Conservation (phyloP, 140 eudicot species). For the Stevia rebaudiana region DNA sequence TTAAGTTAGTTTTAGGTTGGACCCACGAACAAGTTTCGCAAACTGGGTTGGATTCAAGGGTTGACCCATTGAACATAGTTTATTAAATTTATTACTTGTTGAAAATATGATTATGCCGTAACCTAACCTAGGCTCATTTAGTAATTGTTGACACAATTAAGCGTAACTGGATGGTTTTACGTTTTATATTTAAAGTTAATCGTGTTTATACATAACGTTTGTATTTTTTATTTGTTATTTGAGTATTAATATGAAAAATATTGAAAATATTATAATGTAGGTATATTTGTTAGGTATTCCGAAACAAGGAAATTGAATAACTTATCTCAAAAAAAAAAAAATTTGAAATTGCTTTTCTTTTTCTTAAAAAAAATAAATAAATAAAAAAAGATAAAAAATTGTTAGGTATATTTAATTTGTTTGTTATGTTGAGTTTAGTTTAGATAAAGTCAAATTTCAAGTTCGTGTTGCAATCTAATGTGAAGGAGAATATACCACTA, state of each 20-base stretch:
- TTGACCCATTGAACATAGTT: background rate
- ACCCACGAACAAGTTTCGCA: background rate
- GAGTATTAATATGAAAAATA: background rate
- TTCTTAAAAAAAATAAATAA: too few species aligned
- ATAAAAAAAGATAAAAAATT: too few species aligned
- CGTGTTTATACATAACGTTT: background rate
- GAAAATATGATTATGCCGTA: too few species aligned
- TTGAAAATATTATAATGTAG: too few species aligned
- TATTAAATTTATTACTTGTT: background rate
- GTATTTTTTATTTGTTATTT: background rate
- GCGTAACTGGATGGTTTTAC: background rate
- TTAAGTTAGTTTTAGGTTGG: background rate
- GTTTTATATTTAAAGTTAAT: background rate
- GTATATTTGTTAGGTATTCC: too few species aligned
- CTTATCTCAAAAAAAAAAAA: too few species aligned
- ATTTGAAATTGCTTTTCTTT: too few species aligned
- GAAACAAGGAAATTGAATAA: too few species aligned
- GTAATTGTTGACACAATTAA: background rate
- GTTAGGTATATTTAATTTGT: too few species aligned
- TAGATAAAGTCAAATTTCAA: background rate
- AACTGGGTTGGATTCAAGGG: too few species aligned
- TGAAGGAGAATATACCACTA: constrained; percentile 51
- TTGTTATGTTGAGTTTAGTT: too few species aligned
- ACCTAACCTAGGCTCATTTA: background rate
- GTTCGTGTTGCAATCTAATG: background rate